These are phyloP conservation scores for Silene coronaria DNA, from an alignment of 179 eudicot species.

Conservation along the genomic window DNA sequence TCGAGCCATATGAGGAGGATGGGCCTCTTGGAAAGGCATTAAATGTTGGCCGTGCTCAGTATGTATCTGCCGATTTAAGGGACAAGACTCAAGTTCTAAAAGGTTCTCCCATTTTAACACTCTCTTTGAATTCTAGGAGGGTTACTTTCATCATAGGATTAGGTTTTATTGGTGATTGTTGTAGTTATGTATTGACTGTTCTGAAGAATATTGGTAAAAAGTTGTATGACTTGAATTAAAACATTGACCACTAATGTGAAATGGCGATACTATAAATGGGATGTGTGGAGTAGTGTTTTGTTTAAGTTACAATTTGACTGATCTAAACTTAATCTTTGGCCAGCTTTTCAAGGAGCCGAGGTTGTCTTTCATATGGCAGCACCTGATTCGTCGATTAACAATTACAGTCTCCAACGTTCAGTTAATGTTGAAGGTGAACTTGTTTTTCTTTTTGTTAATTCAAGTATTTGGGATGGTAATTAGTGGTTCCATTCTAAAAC, in stretches of 20 bases:
- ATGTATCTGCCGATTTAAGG: constrained; percentile 60
- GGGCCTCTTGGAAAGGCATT: constrained; percentile 70
- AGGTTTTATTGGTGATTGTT: background rate
- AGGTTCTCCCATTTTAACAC: constrained; percentile 36
- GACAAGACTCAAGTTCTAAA: constrained; percentile 64
- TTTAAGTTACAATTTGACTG: background rate
- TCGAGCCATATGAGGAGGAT: constrained; percentile 63
- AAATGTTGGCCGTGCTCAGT: constrained; percentile 56
- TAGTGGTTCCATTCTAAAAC: background rate
- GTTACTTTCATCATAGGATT: background rate
- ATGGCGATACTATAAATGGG: background rate
- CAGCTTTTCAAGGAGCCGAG: constrained; percentile 72
- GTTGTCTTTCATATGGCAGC: constrained; percentile 84
- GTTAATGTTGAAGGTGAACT: constrained; percentile 34
- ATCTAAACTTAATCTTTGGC: constrained; percentile 5
- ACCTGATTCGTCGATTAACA: constrained; percentile 83
- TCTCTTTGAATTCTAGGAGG: background rate
- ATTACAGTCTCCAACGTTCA: constrained; percentile 60
- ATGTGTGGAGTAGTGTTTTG: background rate
- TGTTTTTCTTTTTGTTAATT: background rate
- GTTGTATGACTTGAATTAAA: background rate
- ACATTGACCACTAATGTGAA: background rate
- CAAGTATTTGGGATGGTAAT: background rate
- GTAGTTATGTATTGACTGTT: background rate
- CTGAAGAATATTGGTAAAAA: background rate